Base-by-base conservation (phyloP, 306 rosid species). In the Neltuma alba region DNA sequence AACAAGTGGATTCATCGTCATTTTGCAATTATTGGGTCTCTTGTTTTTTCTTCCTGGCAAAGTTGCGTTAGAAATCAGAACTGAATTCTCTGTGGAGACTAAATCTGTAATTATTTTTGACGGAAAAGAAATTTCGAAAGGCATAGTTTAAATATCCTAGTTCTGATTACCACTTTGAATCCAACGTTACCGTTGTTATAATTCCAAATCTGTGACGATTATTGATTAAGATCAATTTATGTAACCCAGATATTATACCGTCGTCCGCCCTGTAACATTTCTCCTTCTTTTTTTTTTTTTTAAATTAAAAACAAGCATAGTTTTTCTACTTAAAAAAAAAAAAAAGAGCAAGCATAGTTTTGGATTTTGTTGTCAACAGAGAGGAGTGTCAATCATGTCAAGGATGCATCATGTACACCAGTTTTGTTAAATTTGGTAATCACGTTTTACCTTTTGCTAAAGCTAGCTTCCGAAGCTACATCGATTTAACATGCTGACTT, bases 91-190 rank as follows among this genome's bases (percentile, higher is more conserved):
- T 54, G 27, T 38, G 69, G 68, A 74, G 67, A 57, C 27, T 74
- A 6, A 6, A 34, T 73, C n/a, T 54, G 27, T 21, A 10, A 40
- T 16, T 11, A 27, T 37, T 6, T 74, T n/a, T 34, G 13, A 25
- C 38, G 25, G 20, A 34, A 34, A 65, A 54, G 36, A 41, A 70
- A 63, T 50, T 52, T 52, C 14, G 20, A 30, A 40, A 31, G 52
- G 20, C 61, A 33, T 55, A 25, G 28, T 6, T 45, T n/a, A 57
- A 57, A 66, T 38, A 66, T 66, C 4, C 28, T 57, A 8, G 58
- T 76, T 76, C 72, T 58, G 81, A 67, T 40, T 76, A 31, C 28
- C n/a, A 27, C n/a, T 41, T 63, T 37, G 74, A 78, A 78, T 73
- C 55, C 76, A 25, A 25, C 13, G 9, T 33, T 74, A 62, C 14